Base-by-base conservation (phyloP, 176 grass and related monocot species). In the Phragmites australis region DNA sequence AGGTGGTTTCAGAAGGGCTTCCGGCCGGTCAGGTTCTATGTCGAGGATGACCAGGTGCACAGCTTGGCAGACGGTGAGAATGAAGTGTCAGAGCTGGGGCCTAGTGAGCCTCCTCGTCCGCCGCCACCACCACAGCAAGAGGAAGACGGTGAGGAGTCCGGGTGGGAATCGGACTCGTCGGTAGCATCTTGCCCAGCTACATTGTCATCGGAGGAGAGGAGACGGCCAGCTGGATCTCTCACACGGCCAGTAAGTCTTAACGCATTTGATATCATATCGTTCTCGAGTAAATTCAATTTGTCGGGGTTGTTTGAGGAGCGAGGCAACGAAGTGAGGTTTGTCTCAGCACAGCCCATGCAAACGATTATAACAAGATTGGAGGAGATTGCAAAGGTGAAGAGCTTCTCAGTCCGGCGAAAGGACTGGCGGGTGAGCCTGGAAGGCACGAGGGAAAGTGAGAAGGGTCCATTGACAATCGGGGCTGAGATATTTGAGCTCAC, bases 401-500 rank as follows among this genome's bases (percentile, higher is more conserved):
- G 84, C 50, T 99, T 99, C 58, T 55, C 88, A 1, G 31, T 99
- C 53, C 82, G 96, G 65, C 90, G 75, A 58, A 99, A 95, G 79
- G 92, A 93, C 53, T 95, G 92, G 77, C 86, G 96, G 30, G 90
- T 99, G 40, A 89, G 90, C 77, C 74, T 99, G 81, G 96, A 99
- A 85, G 96, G 96, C 40, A 95, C 96, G 0, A 95, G 92, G 75
- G 92, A 99, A 83, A 84, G 96, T 2, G 88, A 86, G 55, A 99
- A 99, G 75, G 92, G 96, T 26, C 88, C 90, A 46, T 82, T 99
- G 84, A 95, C 92, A 15, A 95, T 99, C 8, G 90, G 81, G 10
- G 90, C 86, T 6, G 96, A 99, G 86, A 94, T 99, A 81, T 99
- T 93, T 53, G 90, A 99, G 86, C 88, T 99, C 53, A 99, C 96